phyloP scores from a whole-genome alignment of 2,329 filamentous ascomycete species.

The Albophoma yamanashiensis region DNA sequence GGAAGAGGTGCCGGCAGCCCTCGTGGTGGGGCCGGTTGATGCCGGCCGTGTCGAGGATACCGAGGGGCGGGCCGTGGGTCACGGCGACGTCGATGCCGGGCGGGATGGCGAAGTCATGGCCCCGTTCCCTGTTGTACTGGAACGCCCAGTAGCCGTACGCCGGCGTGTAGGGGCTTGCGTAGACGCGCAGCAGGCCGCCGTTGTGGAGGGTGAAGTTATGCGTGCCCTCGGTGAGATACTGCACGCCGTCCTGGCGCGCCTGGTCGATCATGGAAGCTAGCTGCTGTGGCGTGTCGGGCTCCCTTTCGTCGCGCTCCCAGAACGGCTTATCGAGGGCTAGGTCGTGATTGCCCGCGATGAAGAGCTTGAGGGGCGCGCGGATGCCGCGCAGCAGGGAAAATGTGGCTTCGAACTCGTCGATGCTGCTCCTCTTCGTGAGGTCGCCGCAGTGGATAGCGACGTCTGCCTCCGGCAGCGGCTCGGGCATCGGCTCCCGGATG shows the following conservation, averaged over 20 bases:
- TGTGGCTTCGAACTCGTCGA: constrained; percentile 27
- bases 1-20: constrained; percentile 34
- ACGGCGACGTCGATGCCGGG: constrained; percentile 33
- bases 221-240: constrained; percentile 36
- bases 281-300: constrained; percentile 5
- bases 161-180: constrained; percentile 43
- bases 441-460: constrained; percentile 43
- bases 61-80: constrained; percentile 44
- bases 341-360: constrained; percentile 47
- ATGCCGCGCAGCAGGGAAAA: constrained; percentile 30
- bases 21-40: constrained; percentile 14
- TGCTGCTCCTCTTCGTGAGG: constrained; percentile 30
- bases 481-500: constrained; percentile 18
- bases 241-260: constrained; percentile 26
- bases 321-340: constrained; percentile 25
- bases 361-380: constrained; percentile 39
- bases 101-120: constrained; percentile 29
- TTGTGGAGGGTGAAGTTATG: constrained; percentile 36
- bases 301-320: constrained; percentile 13
- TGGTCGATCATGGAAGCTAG: constrained; percentile 26
- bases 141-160: constrained; percentile 35
- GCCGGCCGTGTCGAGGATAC: constrained; percentile 33
- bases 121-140: constrained; percentile 30
- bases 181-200: constrained; percentile 36
- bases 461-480: constrained; percentile 27